Percentiles rank a stretch among this genome's conserved stretches.
These are phyloP conservation scores for Podospora conica DNA, from an alignment of 495 filamentous ascomycete species.

Conservation along the genomic window DNA sequence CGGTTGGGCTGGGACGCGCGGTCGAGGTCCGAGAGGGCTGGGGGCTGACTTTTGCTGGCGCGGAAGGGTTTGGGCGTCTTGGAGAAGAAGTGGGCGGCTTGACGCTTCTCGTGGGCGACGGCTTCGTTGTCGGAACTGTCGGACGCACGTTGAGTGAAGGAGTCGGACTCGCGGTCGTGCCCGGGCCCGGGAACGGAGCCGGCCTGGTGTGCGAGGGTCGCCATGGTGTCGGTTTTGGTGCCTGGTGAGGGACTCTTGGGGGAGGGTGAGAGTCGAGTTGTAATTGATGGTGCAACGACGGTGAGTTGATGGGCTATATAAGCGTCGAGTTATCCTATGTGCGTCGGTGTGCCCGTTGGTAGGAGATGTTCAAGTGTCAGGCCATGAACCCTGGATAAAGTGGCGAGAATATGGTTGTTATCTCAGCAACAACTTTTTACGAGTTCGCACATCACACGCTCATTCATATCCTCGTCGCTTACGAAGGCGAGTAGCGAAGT, in stretches of 20 bases:
- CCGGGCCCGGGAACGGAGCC: not conserved
- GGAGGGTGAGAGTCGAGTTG: not conserved
- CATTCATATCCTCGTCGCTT: not conserved
- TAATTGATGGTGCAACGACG: not conserved
- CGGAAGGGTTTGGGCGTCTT: not conserved
- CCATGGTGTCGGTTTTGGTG: not conserved
- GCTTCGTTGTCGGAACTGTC: constrained; percentile 18
- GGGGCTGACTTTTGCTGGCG: not conserved
- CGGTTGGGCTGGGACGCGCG: constrained; percentile 49
- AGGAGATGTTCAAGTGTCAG: not conserved
- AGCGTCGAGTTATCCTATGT: not conserved
- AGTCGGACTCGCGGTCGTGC: not conserved
- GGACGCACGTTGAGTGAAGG: constrained; percentile 10
- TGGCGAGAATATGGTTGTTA: not conserved
- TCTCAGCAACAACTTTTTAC: not conserved
- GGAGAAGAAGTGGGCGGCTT: not conserved
- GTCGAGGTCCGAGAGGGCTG: constrained; percentile 20
- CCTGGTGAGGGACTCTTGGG: not conserved
- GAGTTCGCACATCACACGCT: not conserved
- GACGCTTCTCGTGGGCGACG: constrained; percentile 17
- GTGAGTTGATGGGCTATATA: not conserved
- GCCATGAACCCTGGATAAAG: not conserved
- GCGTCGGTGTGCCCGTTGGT: not conserved
- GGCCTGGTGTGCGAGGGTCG: not conserved
- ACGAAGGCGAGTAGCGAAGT: too few species aligned